Conservation (phyloP, 139 green algal genomes). For the Diplosphaera chodatii region DNA sequence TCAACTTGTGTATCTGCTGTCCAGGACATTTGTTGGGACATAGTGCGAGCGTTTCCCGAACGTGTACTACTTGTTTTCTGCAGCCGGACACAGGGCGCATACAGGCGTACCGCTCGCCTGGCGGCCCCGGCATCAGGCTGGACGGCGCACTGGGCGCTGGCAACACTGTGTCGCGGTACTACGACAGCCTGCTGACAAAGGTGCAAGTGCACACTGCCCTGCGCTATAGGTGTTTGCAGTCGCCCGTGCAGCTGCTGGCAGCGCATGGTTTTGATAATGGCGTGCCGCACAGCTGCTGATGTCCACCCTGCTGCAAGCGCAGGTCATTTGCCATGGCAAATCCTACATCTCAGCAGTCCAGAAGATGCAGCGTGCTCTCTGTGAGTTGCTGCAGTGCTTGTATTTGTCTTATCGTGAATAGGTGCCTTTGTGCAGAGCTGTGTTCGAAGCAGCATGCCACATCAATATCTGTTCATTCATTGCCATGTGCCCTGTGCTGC, state of each 20-base stretch:
- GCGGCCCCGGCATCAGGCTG: slow-evolving; percentile 82
- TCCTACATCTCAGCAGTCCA: slow-evolving; percentile 69
- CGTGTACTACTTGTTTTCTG: too few relatives aligned
- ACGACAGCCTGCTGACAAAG: slow-evolving; percentile 89
- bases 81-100: slow-evolving; percentile 82
- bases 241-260: too few relatives aligned
- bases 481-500: background rate
- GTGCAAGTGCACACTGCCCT: slow-evolving; percentile 9
- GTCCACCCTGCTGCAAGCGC: background rate
- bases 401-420: too few relatives aligned
- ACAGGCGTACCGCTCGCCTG: slow-evolving; percentile 69
- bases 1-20: too few relatives aligned
- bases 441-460: too few relatives aligned
- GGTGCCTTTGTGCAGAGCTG: too few relatives aligned
- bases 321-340: slow-evolving; percentile 58
- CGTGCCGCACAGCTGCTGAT: too few relatives aligned
- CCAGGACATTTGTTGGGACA: too few relatives aligned
- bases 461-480: too few relatives aligned
- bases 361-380: slow-evolving; percentile 83
- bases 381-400: slow-evolving; percentile 81
- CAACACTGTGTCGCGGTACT: slow-evolving; percentile 73
- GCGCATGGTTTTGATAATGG: too few relatives aligned
- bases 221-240: background rate
- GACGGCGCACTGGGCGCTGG: slow-evolving; percentile 79
- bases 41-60: too few relatives aligned